Base-by-base conservation (phyloP, 1,284 basidiomycete species). In the Flammula alnicola region DNA sequence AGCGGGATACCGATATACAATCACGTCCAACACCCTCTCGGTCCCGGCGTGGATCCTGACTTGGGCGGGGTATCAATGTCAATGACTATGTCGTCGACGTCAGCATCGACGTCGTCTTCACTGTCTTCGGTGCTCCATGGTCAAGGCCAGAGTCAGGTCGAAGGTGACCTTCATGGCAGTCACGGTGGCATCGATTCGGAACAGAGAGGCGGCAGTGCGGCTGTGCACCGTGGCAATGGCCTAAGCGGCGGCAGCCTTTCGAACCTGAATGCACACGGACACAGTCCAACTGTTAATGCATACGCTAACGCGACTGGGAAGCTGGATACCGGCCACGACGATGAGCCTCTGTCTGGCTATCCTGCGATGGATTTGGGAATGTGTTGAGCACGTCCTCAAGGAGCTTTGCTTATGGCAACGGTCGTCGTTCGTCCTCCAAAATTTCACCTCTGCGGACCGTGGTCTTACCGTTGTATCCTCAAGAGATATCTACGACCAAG, bases 181-280 rank as follows among this genome's bases (percentile, higher is more conserved):
- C 4, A 14, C 10, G 20, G 12, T 16, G 31, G 31, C n/a, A 23
- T 44, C 17, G 39, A 29, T 5, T n/a, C 29, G 22, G 42, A 44
- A 33, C 29, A 25, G 11, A 31, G 11, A 1, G n/a, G 10, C 16
- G 32, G 14, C 9, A 20, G 10, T 44, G 43, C 31, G 43, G 43
- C 43, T 44, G 43, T 44, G 43, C 43, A 44, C 23, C 43, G 32
- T 36, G 32, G 32, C 43, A 44, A 44, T 44, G 42, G 40, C 11
- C 30, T 33, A 16, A 43, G 41, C 16, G 30, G 29, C 9, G 20
- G 16, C 3, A 43, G 25, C 10, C 23, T 44, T 12, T 20, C 32
- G 14, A 31, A 31, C 41, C 20, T 43, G 32, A 35, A 11, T 36
- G 23, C 5, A 25, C 37, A 25, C 23, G 37, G 37, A 3, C 37